Conservation (phyloP, 768 basidiomycete genomes). For the Tulasnella sp. region DNA sequence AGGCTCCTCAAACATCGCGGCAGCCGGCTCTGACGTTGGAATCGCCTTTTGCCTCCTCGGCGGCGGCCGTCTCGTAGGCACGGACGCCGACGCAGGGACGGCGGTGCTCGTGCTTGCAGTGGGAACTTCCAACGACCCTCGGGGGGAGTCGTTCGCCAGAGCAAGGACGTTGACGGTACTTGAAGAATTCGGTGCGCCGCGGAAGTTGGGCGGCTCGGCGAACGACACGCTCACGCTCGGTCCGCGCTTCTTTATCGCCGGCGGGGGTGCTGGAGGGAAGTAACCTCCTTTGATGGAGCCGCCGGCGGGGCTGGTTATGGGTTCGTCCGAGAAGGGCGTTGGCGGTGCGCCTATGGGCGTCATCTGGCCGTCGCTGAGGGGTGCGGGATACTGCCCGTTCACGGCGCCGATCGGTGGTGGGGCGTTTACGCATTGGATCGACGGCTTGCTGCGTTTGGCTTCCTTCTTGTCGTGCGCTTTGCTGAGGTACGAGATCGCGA, state of each 20-base stretch:
- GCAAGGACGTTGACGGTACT: neutral
- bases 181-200: neutral
- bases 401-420: constrained; percentile 1
- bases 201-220: neutral
- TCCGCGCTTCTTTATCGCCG: neutral
- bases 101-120: neutral
- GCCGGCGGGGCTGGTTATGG: neutral
- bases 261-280: neutral
- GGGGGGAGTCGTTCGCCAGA: neutral
- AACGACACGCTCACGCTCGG: neutral
- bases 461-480: neutral
- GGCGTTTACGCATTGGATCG: neutral
- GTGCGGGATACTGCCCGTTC: neutral
- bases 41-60: constrained; percentile 4
- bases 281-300: neutral
- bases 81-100: neutral
- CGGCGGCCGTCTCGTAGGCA: neutral
- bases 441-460: neutral
- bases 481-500: constrained; percentile 2
- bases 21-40: neutral
- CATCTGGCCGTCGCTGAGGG: neutral
- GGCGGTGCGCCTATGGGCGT: neutral
- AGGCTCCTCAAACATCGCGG: neutral
- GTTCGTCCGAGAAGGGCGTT: neutral
- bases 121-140: neutral